These are phyloP conservation scores for Neurospora africana DNA, from an alignment of 495 filamentous ascomycete genomes.

Conservation along the genomic window DNA sequence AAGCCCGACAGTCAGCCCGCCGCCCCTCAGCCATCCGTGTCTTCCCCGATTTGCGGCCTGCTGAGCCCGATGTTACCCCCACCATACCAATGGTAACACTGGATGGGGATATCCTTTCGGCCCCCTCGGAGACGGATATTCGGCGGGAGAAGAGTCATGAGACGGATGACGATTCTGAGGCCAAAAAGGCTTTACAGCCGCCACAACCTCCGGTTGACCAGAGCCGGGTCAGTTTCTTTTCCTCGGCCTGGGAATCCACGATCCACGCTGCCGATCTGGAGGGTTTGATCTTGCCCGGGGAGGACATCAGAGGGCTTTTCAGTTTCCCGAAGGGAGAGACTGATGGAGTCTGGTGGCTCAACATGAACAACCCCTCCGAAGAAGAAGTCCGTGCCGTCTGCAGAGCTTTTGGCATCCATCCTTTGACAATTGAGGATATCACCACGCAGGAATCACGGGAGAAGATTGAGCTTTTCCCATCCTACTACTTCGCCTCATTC, in stretches of 20 bases:
- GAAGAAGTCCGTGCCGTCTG: constrained; percentile 83
- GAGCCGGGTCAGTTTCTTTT: constrained; percentile 90
- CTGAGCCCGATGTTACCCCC: constrained; percentile 5
- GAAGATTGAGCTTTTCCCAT: constrained; percentile 94
- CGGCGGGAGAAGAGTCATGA: constrained; percentile 25
- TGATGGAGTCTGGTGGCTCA: constrained; percentile 87
- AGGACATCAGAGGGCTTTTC: constrained; percentile 82
- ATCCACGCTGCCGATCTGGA: constrained; percentile 84
- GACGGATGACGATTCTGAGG: constrained; percentile 9
- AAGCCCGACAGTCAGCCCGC: constrained; percentile 40
- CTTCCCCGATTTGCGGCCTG: constrained; percentile 51
- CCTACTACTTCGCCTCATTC: constrained; percentile 97
- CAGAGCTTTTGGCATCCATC: constrained; percentile 86
- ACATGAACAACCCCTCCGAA: constrained; percentile 81
- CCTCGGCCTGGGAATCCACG: constrained; percentile 80
- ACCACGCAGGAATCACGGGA: constrained; percentile 87
- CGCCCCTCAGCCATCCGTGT: constrained; percentile 32
- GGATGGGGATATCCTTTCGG: constrained; percentile 39
- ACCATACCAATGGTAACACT: constrained; percentile 27
- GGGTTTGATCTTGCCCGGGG: constrained; percentile 76
- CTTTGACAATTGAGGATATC: constrained; percentile 90
- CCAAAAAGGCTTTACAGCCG: constrained; percentile 11
- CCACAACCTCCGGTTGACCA: constrained; percentile 36
- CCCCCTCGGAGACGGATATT: constrained; percentile 30
- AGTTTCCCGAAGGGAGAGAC: constrained; percentile 57